Evolutionary conservation across 2,329 filamentous ascomycete genomes (phyloP).

Genomic region (Talaromyces sp.): DNA sequence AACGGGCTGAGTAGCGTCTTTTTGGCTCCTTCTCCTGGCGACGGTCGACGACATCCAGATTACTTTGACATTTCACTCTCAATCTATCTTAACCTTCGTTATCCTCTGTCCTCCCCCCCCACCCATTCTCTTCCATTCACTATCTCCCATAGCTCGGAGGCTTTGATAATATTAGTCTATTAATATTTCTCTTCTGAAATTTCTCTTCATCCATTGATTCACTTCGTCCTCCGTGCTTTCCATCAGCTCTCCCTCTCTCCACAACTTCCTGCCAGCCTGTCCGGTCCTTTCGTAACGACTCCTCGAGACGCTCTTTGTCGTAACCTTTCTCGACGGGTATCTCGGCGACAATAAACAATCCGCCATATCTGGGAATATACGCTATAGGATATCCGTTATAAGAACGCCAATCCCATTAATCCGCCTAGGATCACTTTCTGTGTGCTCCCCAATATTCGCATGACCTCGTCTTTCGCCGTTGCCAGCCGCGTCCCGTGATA

Average conservation of each 20-base stretch:
- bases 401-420: slow-evolving; percentile 16
- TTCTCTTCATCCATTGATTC: slow-evolving; percentile 13
- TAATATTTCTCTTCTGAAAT: slow-evolving; percentile 16
- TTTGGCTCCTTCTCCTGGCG: slow-evolving; percentile 12
- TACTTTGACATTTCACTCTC: neutral
- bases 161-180: slow-evolving; percentile 20
- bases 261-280: slow-evolving; percentile 12
- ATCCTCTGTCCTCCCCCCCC: slow-evolving; percentile 2
- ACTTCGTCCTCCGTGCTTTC: slow-evolving; percentile 3
- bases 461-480: slow-evolving; percentile 10
- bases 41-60: slow-evolving; percentile 9
- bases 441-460: slow-evolving; percentile 11
- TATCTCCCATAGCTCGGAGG: slow-evolving; percentile 11
- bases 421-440: slow-evolving; percentile 4
- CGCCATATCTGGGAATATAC: neutral
- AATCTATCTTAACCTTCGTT: slow-evolving; percentile 11
- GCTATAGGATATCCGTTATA: neutral
- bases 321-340: slow-evolving; percentile 11
- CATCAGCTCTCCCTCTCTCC: slow-evolving; percentile 7
- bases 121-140: slow-evolving; percentile 9
- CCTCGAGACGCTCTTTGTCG: slow-evolving; percentile 12
- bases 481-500: slow-evolving; percentile 4
- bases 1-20: neutral
- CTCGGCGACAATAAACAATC: slow-evolving; percentile 13
- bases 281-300: slow-evolving; percentile 4